Evolutionary conservation across 1,284 basidiomycete genomes (phyloP).

Genomic region (Baeospora myosura): DNA sequence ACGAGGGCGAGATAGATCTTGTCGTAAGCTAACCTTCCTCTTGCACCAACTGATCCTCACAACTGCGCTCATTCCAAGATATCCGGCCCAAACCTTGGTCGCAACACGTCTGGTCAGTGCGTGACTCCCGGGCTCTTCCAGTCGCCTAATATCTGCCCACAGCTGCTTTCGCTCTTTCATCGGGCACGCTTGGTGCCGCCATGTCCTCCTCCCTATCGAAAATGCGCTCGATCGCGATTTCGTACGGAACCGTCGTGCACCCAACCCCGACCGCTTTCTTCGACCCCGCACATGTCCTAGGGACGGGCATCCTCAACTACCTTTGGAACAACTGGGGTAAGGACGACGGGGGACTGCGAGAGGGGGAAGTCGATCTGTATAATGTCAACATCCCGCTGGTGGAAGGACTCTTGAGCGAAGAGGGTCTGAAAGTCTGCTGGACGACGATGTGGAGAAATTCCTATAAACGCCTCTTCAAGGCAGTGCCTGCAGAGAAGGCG

Average conservation of each 20-base stretch:
- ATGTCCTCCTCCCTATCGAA: slow-evolving; percentile 61
- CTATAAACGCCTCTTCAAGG: slow-evolving; percentile 69
- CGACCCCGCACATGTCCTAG: slow-evolving; percentile 65
- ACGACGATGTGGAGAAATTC: slow-evolving; percentile 72
- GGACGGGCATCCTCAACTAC: slow-evolving; percentile 59
- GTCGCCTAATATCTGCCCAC: slow-evolving; percentile 7
- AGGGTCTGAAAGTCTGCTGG: slow-evolving; percentile 60
- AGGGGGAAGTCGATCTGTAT: slow-evolving; percentile 71
- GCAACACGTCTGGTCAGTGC: slow-evolving; percentile 67
- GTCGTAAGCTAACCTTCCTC: slow-evolving; percentile 41
- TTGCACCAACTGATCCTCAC: neutral
- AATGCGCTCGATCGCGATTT: slow-evolving; percentile 69
- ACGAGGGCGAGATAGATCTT: slow-evolving; percentile 77
- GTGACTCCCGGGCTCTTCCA: slow-evolving; percentile 2
- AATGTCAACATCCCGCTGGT: slow-evolving; percentile 78
- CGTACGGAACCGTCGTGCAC: slow-evolving; percentile 74
- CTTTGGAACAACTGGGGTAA: slow-evolving; percentile 80
- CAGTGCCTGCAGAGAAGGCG: slow-evolving; percentile 23
- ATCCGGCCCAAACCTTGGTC: slow-evolving; percentile 71
- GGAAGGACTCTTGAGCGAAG: slow-evolving; percentile 45
- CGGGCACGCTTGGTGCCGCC: slow-evolving; percentile 80
- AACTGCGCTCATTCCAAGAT: slow-evolving; percentile 35
- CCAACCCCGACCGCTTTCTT: slow-evolving; percentile 57
- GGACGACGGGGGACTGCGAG: slow-evolving; percentile 39
- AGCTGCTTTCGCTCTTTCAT: slow-evolving; percentile 83